phyloP scores from a whole-genome alignment of 176 grass and related monocot genomes.

The Triticum turgidum region DNA sequence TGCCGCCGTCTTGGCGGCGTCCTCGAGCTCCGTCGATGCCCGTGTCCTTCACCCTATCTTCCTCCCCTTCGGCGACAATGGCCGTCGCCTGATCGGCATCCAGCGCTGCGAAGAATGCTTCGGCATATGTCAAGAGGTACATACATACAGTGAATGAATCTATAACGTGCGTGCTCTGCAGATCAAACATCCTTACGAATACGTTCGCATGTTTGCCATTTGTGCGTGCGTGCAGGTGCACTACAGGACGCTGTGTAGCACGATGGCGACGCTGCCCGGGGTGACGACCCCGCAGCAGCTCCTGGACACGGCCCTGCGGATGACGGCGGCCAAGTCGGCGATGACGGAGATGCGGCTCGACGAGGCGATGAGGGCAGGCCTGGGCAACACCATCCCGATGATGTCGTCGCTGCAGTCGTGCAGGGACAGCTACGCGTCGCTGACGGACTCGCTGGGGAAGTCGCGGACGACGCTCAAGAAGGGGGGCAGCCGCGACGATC shows the following conservation, averaged over 20 bases:
- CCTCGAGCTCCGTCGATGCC: slow-evolving; percentile 10
- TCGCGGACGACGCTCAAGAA: slow-evolving; percentile 25
- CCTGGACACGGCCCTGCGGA: slow-evolving; percentile 30
- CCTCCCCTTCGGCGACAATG: not conserved
- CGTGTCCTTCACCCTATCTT: slow-evolving; percentile 28
- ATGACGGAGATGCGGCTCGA: slow-evolving; percentile 30
- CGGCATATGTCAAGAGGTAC: slow-evolving; percentile 46
- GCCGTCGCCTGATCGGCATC: slow-evolving; percentile 21
- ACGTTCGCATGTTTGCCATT: not conserved
- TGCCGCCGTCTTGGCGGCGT: slow-evolving; percentile 30
- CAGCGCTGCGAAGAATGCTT: not conserved
- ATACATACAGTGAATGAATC: not conserved
- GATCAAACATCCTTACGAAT: not conserved
- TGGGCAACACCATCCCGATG: not conserved
- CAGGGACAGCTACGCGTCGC: slow-evolving; percentile 51
- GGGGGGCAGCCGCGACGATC: slow-evolving; percentile 32
- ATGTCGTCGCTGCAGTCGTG: slow-evolving; percentile 36
- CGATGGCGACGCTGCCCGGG: slow-evolving; percentile 34
- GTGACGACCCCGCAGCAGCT: slow-evolving; percentile 44
- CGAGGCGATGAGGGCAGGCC: not conserved
- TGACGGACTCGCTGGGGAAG: slow-evolving; percentile 30
- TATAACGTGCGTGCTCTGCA: not conserved
- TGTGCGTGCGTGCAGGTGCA: slow-evolving; percentile 22
- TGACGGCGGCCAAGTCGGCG: slow-evolving; percentile 32
- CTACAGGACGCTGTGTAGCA: slow-evolving; percentile 43